Evolutionary conservation across 139 green algal genomes (phyloP).

Genomic region (Picochlorum sp.): DNA sequence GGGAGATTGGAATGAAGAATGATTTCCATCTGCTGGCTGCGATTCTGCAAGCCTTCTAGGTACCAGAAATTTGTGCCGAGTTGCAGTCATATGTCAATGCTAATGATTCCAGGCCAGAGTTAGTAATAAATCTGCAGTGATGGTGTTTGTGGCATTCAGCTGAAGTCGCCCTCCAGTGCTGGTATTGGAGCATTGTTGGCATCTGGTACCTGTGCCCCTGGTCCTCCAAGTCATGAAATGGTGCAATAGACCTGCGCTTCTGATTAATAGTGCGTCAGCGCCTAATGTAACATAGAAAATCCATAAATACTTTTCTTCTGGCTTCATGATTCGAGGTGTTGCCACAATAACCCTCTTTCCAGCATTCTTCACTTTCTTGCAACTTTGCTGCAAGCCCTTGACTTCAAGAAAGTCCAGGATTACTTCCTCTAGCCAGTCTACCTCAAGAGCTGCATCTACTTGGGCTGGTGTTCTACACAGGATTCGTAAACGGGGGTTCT

Average conservation of each 20-base stretch:
- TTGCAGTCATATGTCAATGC: conserved; percentile 73
- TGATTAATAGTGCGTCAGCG: conserved; percentile 68
- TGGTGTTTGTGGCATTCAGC: conserved; percentile 70
- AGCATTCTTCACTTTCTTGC: conserved; percentile 36
- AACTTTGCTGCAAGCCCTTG: conserved; percentile 66
- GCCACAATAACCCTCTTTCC: conserved; percentile 53
- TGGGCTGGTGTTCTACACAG: conserved; percentile 63
- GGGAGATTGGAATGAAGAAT: conserved; percentile 76
- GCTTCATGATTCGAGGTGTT: conserved; percentile 67
- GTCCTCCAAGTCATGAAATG: conserved; percentile 44
- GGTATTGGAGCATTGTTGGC: conserved; percentile 23
- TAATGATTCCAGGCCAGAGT: conserved; percentile 34
- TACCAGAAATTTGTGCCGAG: conserved; percentile 44
- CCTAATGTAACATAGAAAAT: conserved; percentile 64
- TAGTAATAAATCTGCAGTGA: conserved; percentile 47
- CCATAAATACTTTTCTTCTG: conserved; percentile 63
- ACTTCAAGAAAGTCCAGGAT: conserved; percentile 78
- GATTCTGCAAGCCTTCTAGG: conserved; percentile 15
- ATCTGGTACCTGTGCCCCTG: conserved; percentile 18
- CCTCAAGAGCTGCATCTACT: conserved; percentile 44
- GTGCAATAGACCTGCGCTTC: conserved; percentile 56
- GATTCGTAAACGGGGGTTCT: conserved; percentile 26
- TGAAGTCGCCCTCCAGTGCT: conserved; percentile 69
- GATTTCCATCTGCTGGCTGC: conserved; percentile 41
- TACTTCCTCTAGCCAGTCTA: conserved; percentile 69